Evolutionary conservation across 805 yeast genomes (phyloP).

Genomic region (Nakazawaea holstii): DNA sequence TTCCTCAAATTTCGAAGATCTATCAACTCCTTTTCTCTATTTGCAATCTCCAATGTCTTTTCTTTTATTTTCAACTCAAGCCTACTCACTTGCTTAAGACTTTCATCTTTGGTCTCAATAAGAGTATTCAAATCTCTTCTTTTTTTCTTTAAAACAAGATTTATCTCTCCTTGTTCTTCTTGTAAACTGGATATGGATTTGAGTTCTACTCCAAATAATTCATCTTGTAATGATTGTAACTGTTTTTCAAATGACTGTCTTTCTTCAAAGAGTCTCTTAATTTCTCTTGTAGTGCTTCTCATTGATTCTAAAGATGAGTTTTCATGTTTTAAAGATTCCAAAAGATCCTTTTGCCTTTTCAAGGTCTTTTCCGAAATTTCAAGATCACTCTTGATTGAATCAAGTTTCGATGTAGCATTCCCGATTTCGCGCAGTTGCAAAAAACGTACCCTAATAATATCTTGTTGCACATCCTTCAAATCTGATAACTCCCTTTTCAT

Average conservation of each 20-base stretch:
- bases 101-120: conserved; percentile 37
- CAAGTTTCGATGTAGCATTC: background rate
- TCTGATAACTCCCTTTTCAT: conserved; percentile 23
- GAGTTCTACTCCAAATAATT: conserved; percentile 22
- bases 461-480: conserved; percentile 22
- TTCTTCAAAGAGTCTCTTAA: background rate
- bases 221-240: conserved; percentile 24
- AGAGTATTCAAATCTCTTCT: conserved; percentile 29
- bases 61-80: conserved; percentile 51
- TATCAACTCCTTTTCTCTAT: conserved; percentile 43
- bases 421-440: conserved; percentile 7
- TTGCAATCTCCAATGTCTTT: conserved; percentile 43
- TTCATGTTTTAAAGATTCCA: no score
- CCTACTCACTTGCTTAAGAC: conserved; percentile 36
- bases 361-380: conserved; percentile 28
- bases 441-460: conserved; percentile 18
- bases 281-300: background rate
- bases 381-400: no score
- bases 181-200: conserved; percentile 43
- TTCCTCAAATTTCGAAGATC: conserved; percentile 38
- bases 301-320: background rate
- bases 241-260: conserved; percentile 18
- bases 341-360: conserved; percentile 5
- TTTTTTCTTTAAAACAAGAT: conserved; percentile 30
- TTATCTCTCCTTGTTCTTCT: conserved; percentile 31